Evolutionary conservation across 257 asterid genomes (phyloP).

Genomic region (Penstemon newberryi): DNA sequence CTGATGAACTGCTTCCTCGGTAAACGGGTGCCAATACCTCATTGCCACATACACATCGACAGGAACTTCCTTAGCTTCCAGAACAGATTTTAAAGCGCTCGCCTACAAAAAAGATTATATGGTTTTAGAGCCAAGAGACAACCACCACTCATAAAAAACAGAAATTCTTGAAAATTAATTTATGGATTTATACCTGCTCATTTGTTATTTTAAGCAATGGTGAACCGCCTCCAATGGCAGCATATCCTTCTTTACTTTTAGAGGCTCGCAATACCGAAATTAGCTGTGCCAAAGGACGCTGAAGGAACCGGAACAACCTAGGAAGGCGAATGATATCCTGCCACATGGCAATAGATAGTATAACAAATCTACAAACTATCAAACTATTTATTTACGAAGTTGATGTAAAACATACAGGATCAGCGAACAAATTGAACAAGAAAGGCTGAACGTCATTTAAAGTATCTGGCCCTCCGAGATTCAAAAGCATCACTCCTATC

Average conservation of each 20-base stretch:
- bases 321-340: constrained; percentile 99
- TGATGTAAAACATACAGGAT: constrained; percentile 60
- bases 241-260: constrained; percentile 94
- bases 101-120: constrained; percentile 54
- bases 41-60: constrained; percentile 90
- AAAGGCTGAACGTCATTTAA: constrained; percentile 91
- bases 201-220: constrained; percentile 88
- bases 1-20: constrained; percentile 95
- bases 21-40: constrained; percentile 99
- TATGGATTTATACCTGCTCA: constrained; percentile 60
- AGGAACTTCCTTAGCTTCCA: constrained; percentile 58
- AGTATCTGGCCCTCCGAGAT: constrained; percentile 96
- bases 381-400: neutral
- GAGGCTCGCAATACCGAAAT: constrained; percentile 85
- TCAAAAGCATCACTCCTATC: constrained; percentile 83
- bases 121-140: constrained; percentile 9
- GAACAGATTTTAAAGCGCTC: constrained; percentile 64
- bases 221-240: constrained; percentile 99
- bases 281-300: constrained; percentile 87
- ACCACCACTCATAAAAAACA: neutral
- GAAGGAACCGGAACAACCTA: constrained; percentile 80
- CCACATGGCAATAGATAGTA: constrained; percentile 15
- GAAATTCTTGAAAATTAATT: too few relatives aligned
- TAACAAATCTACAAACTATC: constrained; percentile 15
- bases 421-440: constrained; percentile 86